phyloP scores from a whole-genome alignment of 2,329 filamentous ascomycete species.

The Bipolaris zeicola region DNA sequence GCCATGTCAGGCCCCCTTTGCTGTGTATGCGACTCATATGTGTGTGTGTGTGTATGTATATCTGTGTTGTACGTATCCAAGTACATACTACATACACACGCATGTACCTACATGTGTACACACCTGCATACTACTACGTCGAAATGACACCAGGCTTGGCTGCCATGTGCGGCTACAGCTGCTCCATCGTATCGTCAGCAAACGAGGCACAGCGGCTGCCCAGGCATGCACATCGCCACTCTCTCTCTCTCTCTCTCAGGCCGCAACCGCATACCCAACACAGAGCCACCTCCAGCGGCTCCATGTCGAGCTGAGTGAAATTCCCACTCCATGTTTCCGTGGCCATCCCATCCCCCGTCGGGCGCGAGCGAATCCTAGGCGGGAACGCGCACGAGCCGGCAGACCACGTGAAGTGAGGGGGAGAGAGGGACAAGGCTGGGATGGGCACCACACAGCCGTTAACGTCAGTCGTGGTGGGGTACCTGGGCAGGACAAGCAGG shows the following conservation, averaged over 20 bases:
- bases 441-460: neutral
- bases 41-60: no score
- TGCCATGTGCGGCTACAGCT: neutral
- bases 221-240: neutral
- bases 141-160: neutral
- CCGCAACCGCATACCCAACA: no score
- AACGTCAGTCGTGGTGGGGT: constrained; percentile 4
- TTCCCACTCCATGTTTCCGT: no score
- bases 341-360: neutral
- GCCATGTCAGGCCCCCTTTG: neutral
- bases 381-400: constrained; percentile 5
- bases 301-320: no score
- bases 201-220: neutral
- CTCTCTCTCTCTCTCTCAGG: no score
- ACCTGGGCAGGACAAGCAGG: neutral
- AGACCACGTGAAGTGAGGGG: constrained; percentile 13
- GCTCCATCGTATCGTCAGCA: neutral
- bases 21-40: neutral
- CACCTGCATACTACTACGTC: neutral
- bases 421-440: neutral
- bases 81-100: neutral
- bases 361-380: neutral
- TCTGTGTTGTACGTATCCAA: no score
- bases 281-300: no score
- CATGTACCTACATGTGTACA: neutral